Evolutionary conservation across 169 alveolate genomes (phyloP), one percentile per base, ranked within the genome.

Genomic region (Neospora caninum): DNA sequence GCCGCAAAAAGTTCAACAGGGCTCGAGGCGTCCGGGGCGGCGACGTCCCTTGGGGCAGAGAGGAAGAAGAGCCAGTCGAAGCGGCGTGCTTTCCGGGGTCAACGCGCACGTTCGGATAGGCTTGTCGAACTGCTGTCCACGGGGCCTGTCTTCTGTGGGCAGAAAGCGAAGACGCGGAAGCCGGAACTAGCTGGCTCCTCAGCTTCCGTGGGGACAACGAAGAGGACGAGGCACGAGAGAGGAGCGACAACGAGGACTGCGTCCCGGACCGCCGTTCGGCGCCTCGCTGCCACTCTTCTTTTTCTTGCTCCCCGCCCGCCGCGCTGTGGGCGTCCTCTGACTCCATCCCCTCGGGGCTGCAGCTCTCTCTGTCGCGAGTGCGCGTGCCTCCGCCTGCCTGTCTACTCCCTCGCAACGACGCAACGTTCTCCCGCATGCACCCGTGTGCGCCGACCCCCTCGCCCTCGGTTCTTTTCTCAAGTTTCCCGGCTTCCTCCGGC

Each of bases 11-110:
- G 34, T 64, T 16, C 73, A 64, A 29, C 73, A 64, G 73, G 7
- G 73, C 73, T 64, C 73, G 73, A 16, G 73, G 73, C 73, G 73
- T 22, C 34, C 73, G 73, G 31, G 73, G 73, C 73, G 73, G 73
- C 16, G 73, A 64, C 4, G 31, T 27, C 73, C 34, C 1, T 29
- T 29, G 73, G 34, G 73, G 31, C n/a, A 27, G 25, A 4, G 73
- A 64, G 34, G 25, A 27, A 64, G 31, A 64, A 1, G 73, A 64
- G 31, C 7, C 0, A 22, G 73, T 22, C 16, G 73, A 27, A 29
- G 31, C 34, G 31, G 73, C 7, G 73, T 64, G 73, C 73, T 64
- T 64, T 22, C 73, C 7, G 7, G 73, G 73, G n/a, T 64, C 73
- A 29, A 64, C 73, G 0, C 20, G 73, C 73, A 64, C 73, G 0